A percentile compares a stretch with the other conserved stretches of the same genome.
Conservation (phyloP, 116 monocot genomes). For the Phalaenopsis hybrid region DNA sequence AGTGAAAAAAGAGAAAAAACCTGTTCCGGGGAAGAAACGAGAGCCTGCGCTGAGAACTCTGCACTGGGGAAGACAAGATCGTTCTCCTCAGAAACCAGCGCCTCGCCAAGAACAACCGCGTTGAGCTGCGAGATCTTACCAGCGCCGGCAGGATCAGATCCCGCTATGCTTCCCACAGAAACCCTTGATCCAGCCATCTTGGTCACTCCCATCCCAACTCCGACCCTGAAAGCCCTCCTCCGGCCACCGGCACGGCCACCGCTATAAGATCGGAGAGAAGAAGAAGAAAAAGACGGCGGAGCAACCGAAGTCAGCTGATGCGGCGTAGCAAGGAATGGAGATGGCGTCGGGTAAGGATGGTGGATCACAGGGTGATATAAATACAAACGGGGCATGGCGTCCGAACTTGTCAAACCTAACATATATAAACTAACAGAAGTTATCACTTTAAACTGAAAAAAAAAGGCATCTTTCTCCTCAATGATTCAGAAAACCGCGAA, state of each 20-base stretch:
- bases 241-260: not conserved
- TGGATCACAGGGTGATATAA: not conserved
- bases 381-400: not conserved
- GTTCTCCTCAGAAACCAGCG: slow-evolving; percentile 71
- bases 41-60: slow-evolving; percentile 55
- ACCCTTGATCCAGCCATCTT: not conserved
- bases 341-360: not conserved
- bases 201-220: slow-evolving; percentile 11
- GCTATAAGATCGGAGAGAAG: not conserved
- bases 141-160: slow-evolving; percentile 70
- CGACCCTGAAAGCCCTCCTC: not conserved
- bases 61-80: slow-evolving; percentile 67
- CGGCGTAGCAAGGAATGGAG: not conserved
- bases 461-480: too few relatives aligned
- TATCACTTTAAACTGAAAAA: too few relatives aligned
- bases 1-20: slow-evolving; percentile 11
- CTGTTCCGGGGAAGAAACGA: slow-evolving; percentile 72
- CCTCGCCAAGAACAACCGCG: slow-evolving; percentile 80
- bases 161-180: slow-evolving; percentile 4
- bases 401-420: too few relatives aligned
- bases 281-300: not conserved
- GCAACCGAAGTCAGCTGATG: not conserved
- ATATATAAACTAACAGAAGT: too few relatives aligned
- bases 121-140: slow-evolving; percentile 66
- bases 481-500: too few relatives aligned